Base-by-base conservation (phyloP, 2,329 filamentous ascomycete species). In the Diaporthe nobilis region DNA sequence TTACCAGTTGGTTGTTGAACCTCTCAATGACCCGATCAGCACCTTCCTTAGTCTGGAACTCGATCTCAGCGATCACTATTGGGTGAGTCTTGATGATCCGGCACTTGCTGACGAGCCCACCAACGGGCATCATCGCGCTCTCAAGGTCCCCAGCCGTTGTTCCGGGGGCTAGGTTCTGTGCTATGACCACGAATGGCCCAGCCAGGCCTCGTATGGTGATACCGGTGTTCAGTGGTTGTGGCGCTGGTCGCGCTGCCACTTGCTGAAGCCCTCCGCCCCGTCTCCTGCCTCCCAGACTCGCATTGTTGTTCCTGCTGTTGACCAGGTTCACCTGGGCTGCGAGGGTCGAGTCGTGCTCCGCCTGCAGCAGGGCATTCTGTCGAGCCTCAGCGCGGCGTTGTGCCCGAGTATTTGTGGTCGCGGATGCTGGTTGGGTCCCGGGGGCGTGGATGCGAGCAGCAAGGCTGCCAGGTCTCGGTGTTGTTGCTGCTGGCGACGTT, bases 91-190 rank as follows among this genome's bases (percentile, higher is more conserved):
- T 92, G 74, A 95, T 84, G 53, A 97, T 85, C 49, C 88, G 89
- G 85, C 94, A 96, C 80, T 89, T 91, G 34, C 89, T 81, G 80
- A 95, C 89, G 77, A 92, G 87, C 42, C 93, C 94, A 53, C 93
- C 94, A n/a, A 94, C 86, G 0, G 92, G 91, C n/a, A 89, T 90
- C 91, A 97, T 92, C 74, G 94, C 94, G 79, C 92, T 94, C 86
- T 95, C 94, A 76, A 97, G 95, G 81, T 97, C 94, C 42, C 93
- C 94, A 2, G 93, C 93, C 9, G 94, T 95, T 0, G 94, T 97
- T 51, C 94, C 94, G 2, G 91, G 91, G 17, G 94, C 94, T 82
- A 97, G 95, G 86, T 97, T 97, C 83, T 94, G 93, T 3, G 93
- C 94, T 82, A 95, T 90, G 34, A 97, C 90, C 25, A 90, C 89